A percentile compares a stretch with the other conserved stretches of the same genome.
Conservation (phyloP, 805 yeast genomes). For the Metschnikowia picachoensis region DNA sequence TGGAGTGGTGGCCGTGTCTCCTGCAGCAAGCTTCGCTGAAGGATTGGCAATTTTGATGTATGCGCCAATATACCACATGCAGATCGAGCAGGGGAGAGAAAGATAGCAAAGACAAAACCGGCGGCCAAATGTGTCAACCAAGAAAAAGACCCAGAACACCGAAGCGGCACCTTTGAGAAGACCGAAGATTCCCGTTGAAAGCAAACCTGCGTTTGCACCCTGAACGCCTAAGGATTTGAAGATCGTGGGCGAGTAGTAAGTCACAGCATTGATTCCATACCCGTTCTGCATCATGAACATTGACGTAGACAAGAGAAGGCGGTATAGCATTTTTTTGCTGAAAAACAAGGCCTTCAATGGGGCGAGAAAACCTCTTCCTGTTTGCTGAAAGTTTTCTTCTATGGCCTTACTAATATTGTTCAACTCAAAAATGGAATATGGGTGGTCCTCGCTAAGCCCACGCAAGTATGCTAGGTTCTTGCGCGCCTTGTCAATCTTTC, state of each 20-base stretch:
- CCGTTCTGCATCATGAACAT: slow-evolving; percentile 44
- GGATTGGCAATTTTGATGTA: slow-evolving; percentile 40
- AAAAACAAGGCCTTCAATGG: slow-evolving; percentile 36
- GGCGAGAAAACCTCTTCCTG: slow-evolving; percentile 38
- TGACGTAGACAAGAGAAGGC: slow-evolving; percentile 37
- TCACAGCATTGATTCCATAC: slow-evolving; percentile 48
- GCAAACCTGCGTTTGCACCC: slow-evolving; percentile 42
- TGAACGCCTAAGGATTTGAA: slow-evolving; percentile 47
- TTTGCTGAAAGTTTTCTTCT: slow-evolving; percentile 21
- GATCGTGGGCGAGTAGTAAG: slow-evolving; percentile 51
- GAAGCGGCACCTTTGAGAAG: slow-evolving; percentile 44
- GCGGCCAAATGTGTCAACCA: slow-evolving; percentile 47
- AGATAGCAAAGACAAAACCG: slow-evolving; percentile 38
- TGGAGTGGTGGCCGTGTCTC: slow-evolving; percentile 25
- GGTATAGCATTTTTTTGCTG: slow-evolving; percentile 25
- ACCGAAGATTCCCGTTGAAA: slow-evolving; percentile 54
- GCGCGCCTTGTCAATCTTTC: slow-evolving; percentile 31
- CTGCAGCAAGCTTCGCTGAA: slow-evolving; percentile 17
- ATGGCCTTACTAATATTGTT: slow-evolving; percentile 24
- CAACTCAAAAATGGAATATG: slow-evolving; percentile 40
- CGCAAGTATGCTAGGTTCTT: slow-evolving; percentile 37
- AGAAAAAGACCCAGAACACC: slow-evolving; percentile 40
- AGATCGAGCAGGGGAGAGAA: slow-evolving; percentile 37
- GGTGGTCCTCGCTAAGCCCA: slow-evolving; percentile 32
- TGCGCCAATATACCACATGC: slow-evolving; percentile 48